These are phyloP conservation scores for Curvularia hawaiiensis DNA, from an alignment of 2,329 filamentous ascomycete genomes.

Conservation along the genomic window DNA sequence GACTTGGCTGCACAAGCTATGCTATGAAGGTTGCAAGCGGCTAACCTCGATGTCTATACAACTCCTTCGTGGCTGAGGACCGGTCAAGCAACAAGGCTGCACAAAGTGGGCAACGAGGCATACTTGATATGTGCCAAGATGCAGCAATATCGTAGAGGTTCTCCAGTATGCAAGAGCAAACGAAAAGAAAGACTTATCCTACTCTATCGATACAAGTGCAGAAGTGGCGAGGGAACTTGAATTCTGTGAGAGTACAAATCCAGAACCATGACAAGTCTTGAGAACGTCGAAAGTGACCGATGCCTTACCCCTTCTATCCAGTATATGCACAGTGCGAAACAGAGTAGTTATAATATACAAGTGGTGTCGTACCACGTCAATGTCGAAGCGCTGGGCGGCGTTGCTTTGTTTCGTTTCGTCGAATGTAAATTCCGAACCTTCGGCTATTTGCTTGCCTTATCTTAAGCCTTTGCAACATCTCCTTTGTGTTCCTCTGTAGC, in stretches of 20 bases:
- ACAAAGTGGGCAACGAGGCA: not conserved
- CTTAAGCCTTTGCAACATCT: conserved; percentile 2
- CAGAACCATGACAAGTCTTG: conserved; percentile 5
- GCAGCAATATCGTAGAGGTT: not conserved
- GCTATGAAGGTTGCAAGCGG: too few relatives aligned
- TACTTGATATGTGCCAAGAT: not conserved
- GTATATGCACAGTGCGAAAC: not conserved
- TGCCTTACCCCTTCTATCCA: not conserved
- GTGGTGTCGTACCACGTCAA: not conserved
- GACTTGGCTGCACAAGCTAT: too few relatives aligned
- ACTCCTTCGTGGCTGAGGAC: not conserved
- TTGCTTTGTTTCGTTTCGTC: not conserved
- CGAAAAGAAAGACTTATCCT: not conserved
- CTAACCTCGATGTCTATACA: too few relatives aligned
- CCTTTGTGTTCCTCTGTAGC: conserved; percentile 3
- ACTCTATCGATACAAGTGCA: not conserved
- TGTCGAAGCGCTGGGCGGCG: not conserved
- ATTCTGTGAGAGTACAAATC: conserved; percentile 7
- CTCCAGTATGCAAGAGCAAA: not conserved
- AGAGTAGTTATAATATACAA: conserved; percentile 1
- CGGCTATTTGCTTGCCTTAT: conserved; percentile 6
- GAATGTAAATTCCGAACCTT: not conserved
- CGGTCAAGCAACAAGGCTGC: not conserved
- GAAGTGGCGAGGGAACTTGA: not conserved
- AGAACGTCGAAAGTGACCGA: conserved; percentile 15